Evolutionary conservation across 257 asterid genomes (phyloP).

Genomic region (Petrea volubilis): DNA sequence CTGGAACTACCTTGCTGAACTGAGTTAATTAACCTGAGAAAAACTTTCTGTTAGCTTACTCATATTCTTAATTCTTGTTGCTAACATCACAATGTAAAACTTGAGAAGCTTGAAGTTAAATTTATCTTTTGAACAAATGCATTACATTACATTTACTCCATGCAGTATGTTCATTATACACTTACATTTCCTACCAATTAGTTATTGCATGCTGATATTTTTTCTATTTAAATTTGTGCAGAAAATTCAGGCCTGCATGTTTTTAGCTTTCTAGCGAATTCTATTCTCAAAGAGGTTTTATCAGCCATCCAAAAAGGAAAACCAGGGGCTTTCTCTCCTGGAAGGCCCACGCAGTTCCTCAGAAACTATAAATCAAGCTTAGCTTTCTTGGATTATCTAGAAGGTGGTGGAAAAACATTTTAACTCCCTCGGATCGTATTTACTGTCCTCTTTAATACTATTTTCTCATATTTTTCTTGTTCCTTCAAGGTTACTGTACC

Average conservation of each 20-base stretch:
- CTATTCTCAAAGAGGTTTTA: conserved; percentile 88
- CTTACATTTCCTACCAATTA: conserved; percentile 8
- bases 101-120: conserved; percentile 9
- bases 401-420: conserved; percentile 54
- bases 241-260: conserved; percentile 98
- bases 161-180: conserved; percentile 11
- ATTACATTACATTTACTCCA: background rate
- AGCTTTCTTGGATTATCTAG: conserved; percentile 80
- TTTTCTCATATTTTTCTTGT: conserved; percentile 26
- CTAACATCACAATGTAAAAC: conserved; percentile 7
- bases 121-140: background rate
- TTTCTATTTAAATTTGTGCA: conserved; percentile 37
- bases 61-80: conserved; percentile 8
- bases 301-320: conserved; percentile 85
- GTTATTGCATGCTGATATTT: conserved; percentile 22
- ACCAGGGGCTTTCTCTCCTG: conserved; percentile 96
- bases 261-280: conserved; percentile 89
- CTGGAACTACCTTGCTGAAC: conserved; percentile 16
- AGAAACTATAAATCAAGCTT: conserved; percentile 90
- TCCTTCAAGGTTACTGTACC: conserved; percentile 67
- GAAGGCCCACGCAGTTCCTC: conserved; percentile 86
- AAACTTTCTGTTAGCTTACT: conserved; percentile 6
- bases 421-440: background rate
- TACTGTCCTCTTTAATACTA: background rate
- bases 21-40: conserved; percentile 6